Base-by-base conservation (phyloP, 371 early-diverging fungal species). In the Haplosporangium sp. region DNA sequence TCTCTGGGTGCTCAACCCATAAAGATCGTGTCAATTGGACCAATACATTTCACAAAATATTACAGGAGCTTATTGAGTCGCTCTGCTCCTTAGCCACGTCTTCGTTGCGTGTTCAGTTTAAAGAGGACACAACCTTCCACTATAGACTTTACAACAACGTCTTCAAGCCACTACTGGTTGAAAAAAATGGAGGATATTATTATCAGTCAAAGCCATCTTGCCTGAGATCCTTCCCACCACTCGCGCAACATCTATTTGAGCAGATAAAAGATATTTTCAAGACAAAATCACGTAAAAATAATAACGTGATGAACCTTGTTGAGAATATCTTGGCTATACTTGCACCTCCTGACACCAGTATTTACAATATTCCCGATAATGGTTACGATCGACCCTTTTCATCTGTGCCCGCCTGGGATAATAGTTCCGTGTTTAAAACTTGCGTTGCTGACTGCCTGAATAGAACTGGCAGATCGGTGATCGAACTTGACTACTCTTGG, bases 321-420 rank as follows among this genome's bases (percentile, higher is more conserved):
- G 70, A 81, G 40, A 38, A 58, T 48, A 19, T 81, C 10, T 2
- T 81, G 20, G 6, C 19, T 17, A 35, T 69, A 27, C 44, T 81
- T 4, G 67, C 71, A 4, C 72, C 82, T 13, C 45, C 19, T 9
- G 65, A 71, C 50, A 65, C 45, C 5, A 75, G 76, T 42, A 69
- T 81, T 4, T 81, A 75, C 50, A 38, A 59, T 4, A 55, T 75
- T 10, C 71, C 75, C 2, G 34, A 75, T 37, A 50, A 72, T 20
- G 50, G 44, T 9, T 37, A 40, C 17, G 63, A 53, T 44, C 71
- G 20, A 7, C 82, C 76, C 2, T 81, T 59, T 40, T 61, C 67
- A 8, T 67, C 76, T 13, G 61, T 75, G n/a, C 82, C 82, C 20
- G 34, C 72, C 3, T 81, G 82, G 82, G 60, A 72, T 35, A 81